Conservation (phyloP, 1,139 yeast species). For the Yamadazyma mexicana region DNA sequence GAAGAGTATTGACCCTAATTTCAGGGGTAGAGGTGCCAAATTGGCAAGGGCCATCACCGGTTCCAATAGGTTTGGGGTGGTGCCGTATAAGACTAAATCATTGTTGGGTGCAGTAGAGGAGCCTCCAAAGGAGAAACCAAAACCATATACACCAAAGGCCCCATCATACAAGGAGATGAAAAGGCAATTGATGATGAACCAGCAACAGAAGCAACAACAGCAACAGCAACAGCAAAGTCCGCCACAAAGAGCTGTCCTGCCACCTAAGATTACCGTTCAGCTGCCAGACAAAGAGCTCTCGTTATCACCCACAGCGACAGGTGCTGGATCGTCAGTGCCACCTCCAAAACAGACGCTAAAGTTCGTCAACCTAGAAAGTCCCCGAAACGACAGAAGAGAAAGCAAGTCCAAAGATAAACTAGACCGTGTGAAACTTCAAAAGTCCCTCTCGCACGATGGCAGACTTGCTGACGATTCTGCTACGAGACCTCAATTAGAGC, state of each 20-base stretch:
- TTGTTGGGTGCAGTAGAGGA: constrained; percentile 34
- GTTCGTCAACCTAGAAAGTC: constrained; percentile 28
- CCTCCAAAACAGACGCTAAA: constrained; percentile 22
- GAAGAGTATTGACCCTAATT: constrained; percentile 39
- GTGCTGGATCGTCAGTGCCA: constrained; percentile 10
- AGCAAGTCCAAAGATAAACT: constrained; percentile 7
- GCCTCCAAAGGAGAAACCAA: constrained; percentile 11
- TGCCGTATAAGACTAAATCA: constrained; percentile 46
- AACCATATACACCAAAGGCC: constrained; percentile 16
- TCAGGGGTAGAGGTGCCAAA: constrained; percentile 44
- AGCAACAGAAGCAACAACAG: constrained; percentile 11
- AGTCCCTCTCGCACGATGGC: constrained; percentile 34
- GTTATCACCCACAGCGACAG: constrained; percentile 1
- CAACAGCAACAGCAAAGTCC: constrained; percentile 2
- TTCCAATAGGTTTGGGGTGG: constrained; percentile 38
- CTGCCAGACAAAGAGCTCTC: constrained; percentile 1
- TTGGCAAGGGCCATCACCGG: constrained; percentile 50
- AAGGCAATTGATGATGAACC: constrained; percentile 21
- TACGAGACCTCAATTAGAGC: constrained; percentile 34
- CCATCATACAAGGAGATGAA: constrained; percentile 41
- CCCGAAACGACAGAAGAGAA: constrained; percentile 12
- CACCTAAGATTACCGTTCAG: background rate
- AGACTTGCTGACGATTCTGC: constrained; percentile 11
- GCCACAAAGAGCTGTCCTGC: no score
- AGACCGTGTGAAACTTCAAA: constrained; percentile 19